Evolutionary conservation across 371 early-diverging fungal species (phyloP), one percentile per base, ranked within the genome.

Genomic region (Mortierella polycephala): DNA sequence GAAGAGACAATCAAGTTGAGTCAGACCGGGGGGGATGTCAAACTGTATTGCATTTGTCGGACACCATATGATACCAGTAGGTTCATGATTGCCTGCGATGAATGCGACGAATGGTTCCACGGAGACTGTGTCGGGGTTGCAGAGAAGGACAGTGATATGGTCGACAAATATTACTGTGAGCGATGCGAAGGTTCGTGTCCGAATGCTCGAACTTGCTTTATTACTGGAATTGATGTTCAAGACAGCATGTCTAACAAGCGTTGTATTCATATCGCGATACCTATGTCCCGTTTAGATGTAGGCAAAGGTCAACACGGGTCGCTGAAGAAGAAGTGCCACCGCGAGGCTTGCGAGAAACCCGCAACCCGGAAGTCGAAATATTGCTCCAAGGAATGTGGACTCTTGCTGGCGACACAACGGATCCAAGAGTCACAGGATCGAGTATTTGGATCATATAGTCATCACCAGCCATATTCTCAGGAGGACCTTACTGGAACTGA

Each of bases 11-110:
- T 13, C n/a, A 52, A 53, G 7, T 50, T 50, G 20, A 44, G 5
- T 7, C 41, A 53, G 37, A 13, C 46, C 13, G 63, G 54, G 2
- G 71, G 41, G 14, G 76, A 56, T 10, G 67, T 49, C 13, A 53
- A 42, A 39, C 69, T 87, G 9, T 88, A 88, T 59, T 90, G 90
- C 61, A 75, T 87, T 45, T 90, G 90, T 62, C 82, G 82, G 16
- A 83, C 83, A 46, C 83, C 83, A 0, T 87, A 89, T 62, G 86
- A 89, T 68, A 75, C 75, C 7, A 76, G 81, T 16, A 75, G 86
- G 14, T 90, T 90, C 57, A 89, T 89, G 89, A 89, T 90, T 74
- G 87, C 85, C 0, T 90, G 90, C 68, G 90, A 90, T 62, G 81
- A 82, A 7, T 90, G 90, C 60, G 88, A 87, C 62, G 86, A 86